Evolutionary conservation across 257 asterid genomes (phyloP), one percentile per base, ranked within the genome.

Genomic region (Vinca minor): DNA sequence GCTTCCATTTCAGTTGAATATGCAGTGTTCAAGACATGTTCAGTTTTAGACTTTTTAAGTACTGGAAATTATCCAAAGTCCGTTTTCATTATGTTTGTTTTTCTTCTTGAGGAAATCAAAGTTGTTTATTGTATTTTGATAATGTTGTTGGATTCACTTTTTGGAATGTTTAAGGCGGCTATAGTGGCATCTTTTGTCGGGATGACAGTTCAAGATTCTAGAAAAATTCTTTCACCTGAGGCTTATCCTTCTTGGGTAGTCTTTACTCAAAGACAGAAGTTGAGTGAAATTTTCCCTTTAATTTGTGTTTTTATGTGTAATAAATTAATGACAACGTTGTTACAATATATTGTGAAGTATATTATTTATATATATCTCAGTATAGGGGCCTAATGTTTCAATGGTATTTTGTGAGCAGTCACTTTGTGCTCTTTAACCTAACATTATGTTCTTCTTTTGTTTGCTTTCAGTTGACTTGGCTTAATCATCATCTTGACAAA

Each of bases 391-490:
- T 3, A 9, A 8, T 6, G 5, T 6, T n/a, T n/a, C n/a, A n/a
- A n/a, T n/a, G n/a, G n/a, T n/a, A n/a, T n/a, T n/a, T n/a, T n/a
- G n/a, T n/a, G n/a, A n/a, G n/a, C n/a, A n/a, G n/a, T n/a, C n/a
- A n/a, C n/a, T n/a, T n/a, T n/a, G n/a, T n/a, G n/a, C 25, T 17
- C 31, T 46, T 34, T 45, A 18, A n/a, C 17, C 11, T n/a, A 28
- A 62, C 63, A 14, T 32, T 25, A 13, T 38, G 26, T 41, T 0
- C 25, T 23, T 35, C 29, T 15, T 70, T 28, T 46, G n/a, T 53
- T 45, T 25, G 35, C n/a, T 61, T 78, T 70, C 98, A 93, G 98
- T 78, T 93, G 71, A 74, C 68, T 74, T 93, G 98, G 98, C 88
- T 93, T 18, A 93, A 93, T 50, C 82, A 74, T 0, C 91, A 82